Conservation (phyloP, 1,139 yeast genomes). For the Spathaspora sp. region DNA sequence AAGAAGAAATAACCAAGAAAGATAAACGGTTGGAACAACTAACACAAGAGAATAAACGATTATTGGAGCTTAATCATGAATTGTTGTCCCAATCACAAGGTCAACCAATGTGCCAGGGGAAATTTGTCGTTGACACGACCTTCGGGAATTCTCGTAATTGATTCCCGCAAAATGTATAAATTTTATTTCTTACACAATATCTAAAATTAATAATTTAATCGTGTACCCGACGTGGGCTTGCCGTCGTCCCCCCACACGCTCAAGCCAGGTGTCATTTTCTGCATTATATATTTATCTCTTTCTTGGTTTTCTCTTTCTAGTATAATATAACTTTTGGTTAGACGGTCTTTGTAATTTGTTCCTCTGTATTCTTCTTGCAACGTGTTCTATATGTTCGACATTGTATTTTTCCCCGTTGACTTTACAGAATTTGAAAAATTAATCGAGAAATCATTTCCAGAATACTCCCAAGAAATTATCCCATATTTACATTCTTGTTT, state of each 20-base stretch:
- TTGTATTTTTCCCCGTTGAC: constrained; percentile 7
- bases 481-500: constrained; percentile 9
- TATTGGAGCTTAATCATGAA: constrained; percentile 36
- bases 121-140: neutral
- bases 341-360: too few species aligned
- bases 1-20: constrained; percentile 26
- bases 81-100: constrained; percentile 14
- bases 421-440: constrained; percentile 8
- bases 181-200: neutral
- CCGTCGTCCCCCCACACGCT: neutral
- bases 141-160: too few species aligned
- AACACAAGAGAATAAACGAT: constrained; percentile 28
- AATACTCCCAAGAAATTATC: neutral
- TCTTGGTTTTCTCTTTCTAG: neutral
- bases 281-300: neutral
- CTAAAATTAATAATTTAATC: neutral
- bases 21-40: constrained; percentile 25
- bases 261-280: neutral
- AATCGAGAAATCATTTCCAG: constrained; percentile 1
- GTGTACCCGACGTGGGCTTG: neutral
- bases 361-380: neutral
- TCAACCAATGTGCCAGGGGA: neutral
- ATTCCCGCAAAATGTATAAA: too few species aligned
- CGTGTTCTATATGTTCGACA: neutral
- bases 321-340: neutral